phyloP scores from a whole-genome alignment of 129 eudicot genomes.

The Ambrosia artemisiifolia region DNA sequence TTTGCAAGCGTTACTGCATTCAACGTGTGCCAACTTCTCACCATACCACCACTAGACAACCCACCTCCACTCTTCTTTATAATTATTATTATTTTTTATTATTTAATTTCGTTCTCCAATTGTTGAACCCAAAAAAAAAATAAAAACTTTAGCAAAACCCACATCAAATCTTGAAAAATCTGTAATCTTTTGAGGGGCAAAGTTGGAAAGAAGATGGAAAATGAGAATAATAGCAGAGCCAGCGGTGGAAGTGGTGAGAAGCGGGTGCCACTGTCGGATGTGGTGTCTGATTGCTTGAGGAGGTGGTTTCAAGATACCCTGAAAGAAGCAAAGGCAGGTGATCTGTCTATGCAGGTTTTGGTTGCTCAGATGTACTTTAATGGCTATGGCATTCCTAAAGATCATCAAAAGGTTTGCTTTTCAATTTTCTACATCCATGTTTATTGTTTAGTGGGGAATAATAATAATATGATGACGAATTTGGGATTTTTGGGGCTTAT shows the following conservation, averaged over 20 bases:
- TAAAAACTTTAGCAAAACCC: neutral
- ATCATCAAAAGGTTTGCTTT: conserved; percentile 58
- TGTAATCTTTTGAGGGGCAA: neutral
- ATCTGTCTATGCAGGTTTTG: conserved; percentile 69
- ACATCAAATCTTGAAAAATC: conserved; percentile 14
- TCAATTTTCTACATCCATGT: too few species aligned
- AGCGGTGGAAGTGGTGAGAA: conserved; percentile 28
- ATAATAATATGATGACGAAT: conserved; percentile 11
- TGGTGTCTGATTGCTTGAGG: conserved; percentile 62
- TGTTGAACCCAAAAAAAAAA: conserved; percentile 1
- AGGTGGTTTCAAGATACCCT: conserved; percentile 82
- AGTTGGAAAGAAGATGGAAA: conserved; percentile 33
- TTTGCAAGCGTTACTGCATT: conserved; percentile 20
- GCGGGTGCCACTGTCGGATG: conserved; percentile 55
- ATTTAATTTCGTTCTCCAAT: too few species aligned
- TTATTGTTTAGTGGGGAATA: too few species aligned
- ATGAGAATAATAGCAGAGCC: conserved; percentile 31
- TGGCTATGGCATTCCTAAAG: conserved; percentile 70
- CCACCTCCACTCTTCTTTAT: conserved; percentile 5
- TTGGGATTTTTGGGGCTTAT: conserved; percentile 14
- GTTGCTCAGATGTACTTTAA: conserved; percentile 70
- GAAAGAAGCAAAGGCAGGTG: conserved; percentile 72
- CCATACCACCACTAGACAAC: conserved; percentile 28
- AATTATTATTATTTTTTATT: neutral
- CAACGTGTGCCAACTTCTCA: too few species aligned